Evolutionary conservation across 2,329 filamentous ascomycete species (phyloP), one percentile per base, ranked within the genome.

Genomic region (Ciborinia camelliae): DNA sequence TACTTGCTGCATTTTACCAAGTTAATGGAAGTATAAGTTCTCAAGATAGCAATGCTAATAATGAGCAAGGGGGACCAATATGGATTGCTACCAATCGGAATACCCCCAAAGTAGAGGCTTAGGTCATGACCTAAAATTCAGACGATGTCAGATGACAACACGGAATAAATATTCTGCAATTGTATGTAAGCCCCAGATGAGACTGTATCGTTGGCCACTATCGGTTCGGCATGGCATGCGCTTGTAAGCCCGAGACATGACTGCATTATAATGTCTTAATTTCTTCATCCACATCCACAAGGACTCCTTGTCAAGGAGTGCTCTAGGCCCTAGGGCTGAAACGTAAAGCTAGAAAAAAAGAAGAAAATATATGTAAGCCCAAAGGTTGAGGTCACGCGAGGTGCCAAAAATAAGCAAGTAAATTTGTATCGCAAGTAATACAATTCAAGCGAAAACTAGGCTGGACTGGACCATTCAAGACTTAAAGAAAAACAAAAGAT

Each of bases 241-340:
- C 41, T 43, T 37, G 23, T 41, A 28, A 41, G 53, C 53, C 37
- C 7, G 23, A 23, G 28, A 23, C 39, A 39, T 26, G 39, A 58
- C 7, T 45, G 18, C 32, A 9, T 10, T 10, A 26, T 45, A n/a
- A n/a, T 58, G 20, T 28, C 5, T 15, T 4, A 32, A 45, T 26
- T 23, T 35, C 30, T 47, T 59, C n/a, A 26, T 15, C n/a, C 53
- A 18, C n/a, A 51, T n/a, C n/a, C n/a, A n/a, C n/a, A n/a, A n/a
- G n/a, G n/a, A n/a, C n/a, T n/a, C n/a, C n/a, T n/a, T n/a, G n/a
- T n/a, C n/a, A 43, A 45, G 15, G 28, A 58, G 20, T 20, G 9
- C 45, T 45, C 37, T 45, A 32, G 39, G 28, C 30, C 26, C 9
- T 45, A 47, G 55, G 55, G 55, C 55, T 59, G 55, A 59, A 59